phyloP scores from a whole-genome alignment of 2,329 filamentous ascomycete genomes.

The Metarhizium brunneum region DNA sequence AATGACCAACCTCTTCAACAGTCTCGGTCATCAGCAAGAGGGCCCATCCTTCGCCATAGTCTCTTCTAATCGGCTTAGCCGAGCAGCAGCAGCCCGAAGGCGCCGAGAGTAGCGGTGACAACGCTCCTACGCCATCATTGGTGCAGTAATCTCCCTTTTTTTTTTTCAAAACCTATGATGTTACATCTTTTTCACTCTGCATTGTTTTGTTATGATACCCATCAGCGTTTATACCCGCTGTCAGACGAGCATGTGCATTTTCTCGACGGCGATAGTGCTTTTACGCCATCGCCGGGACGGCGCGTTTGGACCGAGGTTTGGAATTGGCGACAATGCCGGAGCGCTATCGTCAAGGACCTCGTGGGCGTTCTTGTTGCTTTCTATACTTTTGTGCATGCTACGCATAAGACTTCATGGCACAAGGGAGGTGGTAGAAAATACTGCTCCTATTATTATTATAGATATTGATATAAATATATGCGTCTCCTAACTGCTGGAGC shows the following conservation, averaged over 20 bases:
- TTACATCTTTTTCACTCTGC: neutral
- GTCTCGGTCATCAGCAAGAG: conserved; percentile 1
- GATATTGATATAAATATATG: no score
- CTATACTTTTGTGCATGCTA: no score
- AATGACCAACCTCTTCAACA: conserved; percentile 7
- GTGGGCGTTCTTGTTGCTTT: conserved; percentile 29
- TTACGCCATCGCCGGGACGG: conserved; percentile 48
- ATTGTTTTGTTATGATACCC: conserved; percentile 30
- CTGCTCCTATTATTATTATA: no score
- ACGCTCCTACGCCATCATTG: conserved; percentile 44
- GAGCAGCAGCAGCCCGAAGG: no score
- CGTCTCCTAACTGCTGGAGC: no score
- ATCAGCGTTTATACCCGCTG: conserved; percentile 35
- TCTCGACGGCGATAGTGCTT: conserved; percentile 46
- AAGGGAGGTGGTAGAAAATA: no score
- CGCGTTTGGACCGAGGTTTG: conserved; percentile 38
- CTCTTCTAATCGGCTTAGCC: no score
- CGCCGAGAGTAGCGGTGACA: conserved; percentile 23
- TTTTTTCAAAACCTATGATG: conserved; percentile 10
- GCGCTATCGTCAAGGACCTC: conserved; percentile 43
- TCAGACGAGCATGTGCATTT: conserved; percentile 27
- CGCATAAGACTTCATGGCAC: no score
- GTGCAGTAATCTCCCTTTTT: conserved; percentile 5
- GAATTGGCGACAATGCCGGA: conserved; percentile 40
- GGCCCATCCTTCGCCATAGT: conserved; percentile 4